Conservation (phyloP, 2,329 filamentous ascomycete species). For the Penicillium sp. region DNA sequence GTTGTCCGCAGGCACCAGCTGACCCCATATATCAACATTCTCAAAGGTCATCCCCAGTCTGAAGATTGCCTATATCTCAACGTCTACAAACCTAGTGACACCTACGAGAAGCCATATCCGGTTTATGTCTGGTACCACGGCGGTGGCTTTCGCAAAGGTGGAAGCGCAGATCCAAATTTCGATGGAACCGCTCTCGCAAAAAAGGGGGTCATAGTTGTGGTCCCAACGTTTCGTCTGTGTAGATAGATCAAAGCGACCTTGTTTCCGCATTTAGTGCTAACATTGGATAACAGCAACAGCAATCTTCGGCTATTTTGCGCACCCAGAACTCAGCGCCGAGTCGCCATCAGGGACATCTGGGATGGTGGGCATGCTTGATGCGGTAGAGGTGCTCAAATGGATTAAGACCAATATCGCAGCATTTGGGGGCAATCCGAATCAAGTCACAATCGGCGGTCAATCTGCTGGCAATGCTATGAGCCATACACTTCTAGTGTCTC, state of each 20-base stretch:
- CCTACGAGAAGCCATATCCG: constrained; percentile 49
- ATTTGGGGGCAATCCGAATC: constrained; percentile 26
- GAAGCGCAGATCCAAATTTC: constrained; percentile 55
- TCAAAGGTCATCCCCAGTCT: constrained; percentile 8
- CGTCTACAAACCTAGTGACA: constrained; percentile 33
- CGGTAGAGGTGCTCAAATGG: constrained; percentile 11
- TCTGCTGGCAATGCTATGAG: constrained; percentile 20
- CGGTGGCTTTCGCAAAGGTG: constrained; percentile 53
- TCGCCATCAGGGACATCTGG: neutral
- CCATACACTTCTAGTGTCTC: neutral
- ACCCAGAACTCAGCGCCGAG: constrained; percentile 12
- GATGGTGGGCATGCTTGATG: neutral
- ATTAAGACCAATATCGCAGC: constrained; percentile 22
- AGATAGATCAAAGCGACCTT: too few relatives aligned
- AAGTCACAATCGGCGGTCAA: constrained; percentile 24
- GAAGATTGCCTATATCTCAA: constrained; percentile 42
- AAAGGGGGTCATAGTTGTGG: constrained; percentile 8
- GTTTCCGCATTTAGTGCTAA: too few relatives aligned
- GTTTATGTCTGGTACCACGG: constrained; percentile 62
- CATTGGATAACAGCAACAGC: too few relatives aligned
- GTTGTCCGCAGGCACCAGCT: neutral
- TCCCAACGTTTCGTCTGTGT: constrained; percentile 22
- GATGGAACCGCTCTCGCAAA: constrained; percentile 31
- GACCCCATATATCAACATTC: neutral
- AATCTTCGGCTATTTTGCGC: constrained; percentile 21